These are phyloP conservation scores for Didymella pinodella DNA, from an alignment of 2,329 filamentous ascomycete species.

Conservation along the genomic window DNA sequence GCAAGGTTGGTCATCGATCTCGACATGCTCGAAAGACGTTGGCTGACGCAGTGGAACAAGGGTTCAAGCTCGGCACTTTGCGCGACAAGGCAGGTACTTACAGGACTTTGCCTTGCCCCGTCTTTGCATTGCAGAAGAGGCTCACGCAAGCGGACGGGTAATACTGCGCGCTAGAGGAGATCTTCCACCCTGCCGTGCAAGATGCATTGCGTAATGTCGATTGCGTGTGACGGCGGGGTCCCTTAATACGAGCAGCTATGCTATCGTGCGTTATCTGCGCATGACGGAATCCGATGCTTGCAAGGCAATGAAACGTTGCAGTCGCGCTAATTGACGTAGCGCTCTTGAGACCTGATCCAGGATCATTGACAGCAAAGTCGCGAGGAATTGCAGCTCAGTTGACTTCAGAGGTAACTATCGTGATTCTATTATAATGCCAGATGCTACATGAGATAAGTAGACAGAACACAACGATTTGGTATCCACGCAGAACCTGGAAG, in stretches of 20 bases:
- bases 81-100: not conserved
- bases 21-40: not conserved
- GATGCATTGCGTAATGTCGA: not conserved
- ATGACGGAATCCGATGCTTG: not conserved
- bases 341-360: not conserved
- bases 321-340: not conserved
- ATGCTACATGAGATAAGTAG: not conserved
- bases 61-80: not conserved
- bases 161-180: not conserved
- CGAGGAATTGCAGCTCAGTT: not conserved
- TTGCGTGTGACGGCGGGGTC: not conserved
- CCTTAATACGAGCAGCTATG: not conserved
- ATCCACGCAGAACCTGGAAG: constrained; percentile 8
- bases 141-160: not conserved
- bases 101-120: not conserved
- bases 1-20: constrained; percentile 12
- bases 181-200: not conserved
- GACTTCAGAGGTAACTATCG: not conserved
- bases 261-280: not conserved
- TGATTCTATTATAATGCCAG: not conserved
- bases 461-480: constrained; percentile 7
- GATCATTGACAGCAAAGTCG: not conserved
- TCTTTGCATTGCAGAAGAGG: not conserved
- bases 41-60: not conserved
- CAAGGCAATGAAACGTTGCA: not conserved